These are phyloP conservation scores for Annulohypoxylon truncatum DNA, from an alignment of 2,329 filamentous ascomycete species.

Conservation along the genomic window DNA sequence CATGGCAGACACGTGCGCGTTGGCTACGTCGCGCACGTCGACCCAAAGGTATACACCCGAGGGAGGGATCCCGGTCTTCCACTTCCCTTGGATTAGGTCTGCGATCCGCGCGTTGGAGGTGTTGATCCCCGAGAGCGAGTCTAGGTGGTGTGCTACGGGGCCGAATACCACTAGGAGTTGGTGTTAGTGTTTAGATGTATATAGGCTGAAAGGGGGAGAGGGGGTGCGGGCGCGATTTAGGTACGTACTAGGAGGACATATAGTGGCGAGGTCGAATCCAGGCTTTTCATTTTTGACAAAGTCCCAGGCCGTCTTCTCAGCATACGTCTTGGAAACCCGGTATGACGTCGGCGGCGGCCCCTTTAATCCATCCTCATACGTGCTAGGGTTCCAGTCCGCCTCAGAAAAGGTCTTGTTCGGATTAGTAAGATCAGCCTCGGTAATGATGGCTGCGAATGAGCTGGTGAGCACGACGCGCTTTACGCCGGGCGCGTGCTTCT, in stretches of 20 bases:
- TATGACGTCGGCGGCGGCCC: slow-evolving; percentile 59
- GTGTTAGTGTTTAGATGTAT: neutral
- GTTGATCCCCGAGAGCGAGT: slow-evolving; percentile 61
- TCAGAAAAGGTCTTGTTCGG: slow-evolving; percentile 58
- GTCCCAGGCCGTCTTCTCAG: slow-evolving; percentile 66
- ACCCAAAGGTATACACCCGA: slow-evolving; percentile 61
- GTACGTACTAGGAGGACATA: slow-evolving; percentile 60
- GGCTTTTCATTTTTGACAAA: slow-evolving; percentile 59
- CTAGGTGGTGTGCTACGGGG: slow-evolving; percentile 62
- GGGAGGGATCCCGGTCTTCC: slow-evolving; percentile 58
- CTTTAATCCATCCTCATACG: slow-evolving; percentile 57
- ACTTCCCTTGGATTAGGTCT: slow-evolving; percentile 61
- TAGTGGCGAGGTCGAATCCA: slow-evolving; percentile 62
- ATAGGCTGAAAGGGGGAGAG: neutral
- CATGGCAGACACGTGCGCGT: slow-evolving; percentile 64
- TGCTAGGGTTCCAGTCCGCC: slow-evolving; percentile 65
- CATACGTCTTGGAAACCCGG: slow-evolving; percentile 66
- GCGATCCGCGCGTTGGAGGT: slow-evolving; percentile 66
- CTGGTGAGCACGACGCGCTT: slow-evolving; percentile 76
- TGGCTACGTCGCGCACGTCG: slow-evolving; percentile 67
- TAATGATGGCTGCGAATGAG: slow-evolving; percentile 65
- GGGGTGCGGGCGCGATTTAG: neutral
- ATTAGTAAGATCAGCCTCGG: slow-evolving; percentile 53
- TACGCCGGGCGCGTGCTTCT: slow-evolving; percentile 67
- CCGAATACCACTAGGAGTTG: slow-evolving; percentile 57